A percentile compares a stretch with the other conserved stretches of the same genome.
Evolutionary conservation across 257 asterid genomes (phyloP).

Genomic region (Thymus mandschuricus): DNA sequence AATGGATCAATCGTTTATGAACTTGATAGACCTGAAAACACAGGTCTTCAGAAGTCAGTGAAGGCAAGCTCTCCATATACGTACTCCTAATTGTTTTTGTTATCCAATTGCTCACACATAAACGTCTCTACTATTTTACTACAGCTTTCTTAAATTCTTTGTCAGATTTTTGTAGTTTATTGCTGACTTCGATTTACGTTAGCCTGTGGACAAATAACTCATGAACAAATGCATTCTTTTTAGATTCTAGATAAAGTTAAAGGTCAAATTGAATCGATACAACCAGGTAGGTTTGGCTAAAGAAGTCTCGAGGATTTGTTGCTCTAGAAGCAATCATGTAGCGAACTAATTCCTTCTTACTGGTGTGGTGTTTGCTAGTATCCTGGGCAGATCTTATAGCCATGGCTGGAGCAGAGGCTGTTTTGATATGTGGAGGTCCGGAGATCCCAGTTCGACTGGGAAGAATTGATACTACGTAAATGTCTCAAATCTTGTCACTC

Average conservation of each 20-base stretch:
- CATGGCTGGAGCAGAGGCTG: constrained; percentile 91
- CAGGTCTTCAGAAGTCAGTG: constrained; percentile 73
- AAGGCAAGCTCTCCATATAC: constrained; percentile 54
- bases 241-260: constrained; percentile 83
- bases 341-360: constrained; percentile 23
- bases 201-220: constrained; percentile 42
- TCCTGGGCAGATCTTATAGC: constrained; percentile 97
- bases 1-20: constrained; percentile 87
- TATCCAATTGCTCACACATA: constrained; percentile 2
- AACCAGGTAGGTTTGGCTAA: constrained; percentile 53
- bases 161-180: constrained; percentile 29
- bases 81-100: not conserved
- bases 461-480: constrained; percentile 75
- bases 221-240: constrained; percentile 49
- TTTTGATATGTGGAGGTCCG: constrained; percentile 90
- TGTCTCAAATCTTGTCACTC: constrained; percentile 28
- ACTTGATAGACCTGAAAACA: constrained; percentile 87
- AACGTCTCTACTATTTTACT: not conserved
- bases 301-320: constrained; percentile 10
- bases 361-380: constrained; percentile 51
- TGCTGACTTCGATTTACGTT: constrained; percentile 33
- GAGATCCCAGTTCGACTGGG: constrained; percentile 70
- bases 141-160: constrained; percentile 3
- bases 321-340: constrained; percentile 7
- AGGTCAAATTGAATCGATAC: constrained; percentile 57